Evolutionary conservation across 441 rosid genomes (phyloP).

Genomic region (Viola pubescens): DNA sequence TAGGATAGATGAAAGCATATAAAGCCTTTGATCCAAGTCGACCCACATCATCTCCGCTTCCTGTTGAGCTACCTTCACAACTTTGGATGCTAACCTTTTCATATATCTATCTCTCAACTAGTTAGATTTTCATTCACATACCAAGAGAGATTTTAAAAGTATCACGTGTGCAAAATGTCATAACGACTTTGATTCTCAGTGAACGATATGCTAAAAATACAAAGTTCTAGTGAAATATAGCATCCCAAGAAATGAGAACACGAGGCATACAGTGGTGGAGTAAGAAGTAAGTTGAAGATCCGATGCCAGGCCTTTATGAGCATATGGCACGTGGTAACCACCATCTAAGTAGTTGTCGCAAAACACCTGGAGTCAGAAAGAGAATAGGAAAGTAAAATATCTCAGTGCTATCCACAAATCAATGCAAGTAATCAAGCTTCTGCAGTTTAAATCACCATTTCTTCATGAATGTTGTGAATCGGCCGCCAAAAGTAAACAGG

Average conservation of each 20-base stretch:
- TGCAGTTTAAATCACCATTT: not conserved
- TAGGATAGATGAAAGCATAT: conserved; percentile 79
- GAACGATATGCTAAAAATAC: not conserved
- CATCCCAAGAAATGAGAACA: not conserved
- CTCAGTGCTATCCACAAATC: conserved; percentile 8
- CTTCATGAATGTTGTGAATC: too few relatives aligned
- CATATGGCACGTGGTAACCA: conserved; percentile 93
- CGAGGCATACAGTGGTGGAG: conserved; percentile 51
- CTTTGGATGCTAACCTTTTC: conserved; percentile 84
- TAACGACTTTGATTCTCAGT: too few relatives aligned
- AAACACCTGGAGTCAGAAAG: conserved; percentile 51
- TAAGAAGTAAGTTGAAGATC: conserved; percentile 70
- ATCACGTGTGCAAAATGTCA: not conserved
- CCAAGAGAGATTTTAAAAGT: not conserved
- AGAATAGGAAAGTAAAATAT: not conserved
- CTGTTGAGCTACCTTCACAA: conserved; percentile 48
- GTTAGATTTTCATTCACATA: not conserved
- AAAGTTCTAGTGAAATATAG: not conserved
- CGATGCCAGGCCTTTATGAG: conserved; percentile 77
- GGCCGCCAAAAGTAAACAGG: too few relatives aligned
- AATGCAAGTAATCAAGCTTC: not conserved
- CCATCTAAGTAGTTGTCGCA: conserved; percentile 96
- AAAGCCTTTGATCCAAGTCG: conserved; percentile 76
- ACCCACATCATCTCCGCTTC: conserved; percentile 28
- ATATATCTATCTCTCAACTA: conserved; percentile 30